Percentiles rank a stretch among this genome's conserved stretches.
Evolutionary conservation across 306 rosid genomes (phyloP).

Genomic region (Cucurbita argyrosperma): DNA sequence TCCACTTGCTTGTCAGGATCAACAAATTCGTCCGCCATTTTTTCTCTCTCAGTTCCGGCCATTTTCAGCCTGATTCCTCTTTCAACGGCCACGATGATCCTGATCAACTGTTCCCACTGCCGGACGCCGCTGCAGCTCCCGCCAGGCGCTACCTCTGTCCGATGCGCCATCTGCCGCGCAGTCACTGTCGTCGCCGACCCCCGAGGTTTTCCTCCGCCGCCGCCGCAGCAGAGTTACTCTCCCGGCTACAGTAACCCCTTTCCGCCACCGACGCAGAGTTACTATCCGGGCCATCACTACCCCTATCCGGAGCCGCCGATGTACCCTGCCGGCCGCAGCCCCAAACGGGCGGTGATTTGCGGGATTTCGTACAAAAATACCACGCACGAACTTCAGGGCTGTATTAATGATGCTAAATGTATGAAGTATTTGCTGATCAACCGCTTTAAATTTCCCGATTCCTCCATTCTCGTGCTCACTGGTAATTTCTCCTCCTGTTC

Average conservation of each 20-base stretch:
- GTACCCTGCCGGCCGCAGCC: slow-evolving; percentile 11
- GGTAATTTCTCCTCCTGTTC: slow-evolving; percentile 8
- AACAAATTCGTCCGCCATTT: neutral
- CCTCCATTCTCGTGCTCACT: slow-evolving; percentile 30
- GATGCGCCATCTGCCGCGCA: slow-evolving; percentile 26
- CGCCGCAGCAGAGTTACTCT: neutral
- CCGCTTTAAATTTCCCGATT: slow-evolving; percentile 27
- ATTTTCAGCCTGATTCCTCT: neutral
- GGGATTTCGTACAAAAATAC: slow-evolving; percentile 29
- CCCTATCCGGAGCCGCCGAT: slow-evolving; percentile 1
- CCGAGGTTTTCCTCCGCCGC: neutral
- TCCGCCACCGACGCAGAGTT: neutral
- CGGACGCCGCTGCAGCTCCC: slow-evolving; percentile 29
- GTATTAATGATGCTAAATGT: slow-evolving; percentile 38
- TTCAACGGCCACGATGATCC: neutral
- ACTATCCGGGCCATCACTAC: neutral
- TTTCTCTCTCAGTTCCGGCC: neutral
- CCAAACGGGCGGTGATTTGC: slow-evolving; percentile 35
- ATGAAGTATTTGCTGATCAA: slow-evolving; percentile 36
- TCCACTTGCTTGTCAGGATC: too few species aligned
- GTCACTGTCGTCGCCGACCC: slow-evolving; percentile 18
- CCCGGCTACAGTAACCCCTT: neutral
- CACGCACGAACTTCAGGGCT: slow-evolving; percentile 25
- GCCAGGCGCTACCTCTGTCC: slow-evolving; percentile 15
- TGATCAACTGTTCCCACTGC: slow-evolving; percentile 32